Evolutionary conservation across 1,139 yeast genomes (phyloP).

Genomic region (Scheffersomyces parashehatae): DNA sequence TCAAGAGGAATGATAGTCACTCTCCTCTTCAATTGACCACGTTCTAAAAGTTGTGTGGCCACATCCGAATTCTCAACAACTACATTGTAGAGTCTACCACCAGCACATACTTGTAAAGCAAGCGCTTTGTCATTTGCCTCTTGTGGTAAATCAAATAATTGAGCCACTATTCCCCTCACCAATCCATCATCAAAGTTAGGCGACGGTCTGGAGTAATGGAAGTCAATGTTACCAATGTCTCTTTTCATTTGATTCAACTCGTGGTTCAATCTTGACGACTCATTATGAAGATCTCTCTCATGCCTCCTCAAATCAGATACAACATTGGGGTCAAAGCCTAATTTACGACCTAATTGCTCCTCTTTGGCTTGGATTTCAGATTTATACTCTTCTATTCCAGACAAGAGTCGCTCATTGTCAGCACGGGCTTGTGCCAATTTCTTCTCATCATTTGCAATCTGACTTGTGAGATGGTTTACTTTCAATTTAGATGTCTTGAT

Average conservation of each 20-base stretch:
- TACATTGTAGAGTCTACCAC: constrained; percentile 84
- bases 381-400: constrained; percentile 47
- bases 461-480: constrained; percentile 56
- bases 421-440: constrained; percentile 55
- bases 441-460: constrained; percentile 51
- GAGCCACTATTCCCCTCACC: constrained; percentile 90
- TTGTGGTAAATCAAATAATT: constrained; percentile 66
- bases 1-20: constrained; percentile 93
- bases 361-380: constrained; percentile 41
- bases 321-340: constrained; percentile 62
- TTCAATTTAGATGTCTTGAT: constrained; percentile 65
- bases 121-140: constrained; percentile 63
- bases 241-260: constrained; percentile 62
- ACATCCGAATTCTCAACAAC: constrained; percentile 87
- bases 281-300: constrained; percentile 32
- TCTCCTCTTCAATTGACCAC: constrained; percentile 75
- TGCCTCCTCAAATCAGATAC: constrained; percentile 47
- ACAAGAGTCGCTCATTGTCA: constrained; percentile 48
- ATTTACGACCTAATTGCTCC: constrained; percentile 37
- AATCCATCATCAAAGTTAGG: constrained; percentile 59
- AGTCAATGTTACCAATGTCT: constrained; percentile 73
- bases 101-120: constrained; percentile 94
- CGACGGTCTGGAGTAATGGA: constrained; percentile 66
- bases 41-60: constrained; percentile 78
- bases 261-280: constrained; percentile 41